Evolutionary conservation across 2,329 filamentous ascomycete species (phyloP).

Genomic region (Monosporascus sp.): DNA sequence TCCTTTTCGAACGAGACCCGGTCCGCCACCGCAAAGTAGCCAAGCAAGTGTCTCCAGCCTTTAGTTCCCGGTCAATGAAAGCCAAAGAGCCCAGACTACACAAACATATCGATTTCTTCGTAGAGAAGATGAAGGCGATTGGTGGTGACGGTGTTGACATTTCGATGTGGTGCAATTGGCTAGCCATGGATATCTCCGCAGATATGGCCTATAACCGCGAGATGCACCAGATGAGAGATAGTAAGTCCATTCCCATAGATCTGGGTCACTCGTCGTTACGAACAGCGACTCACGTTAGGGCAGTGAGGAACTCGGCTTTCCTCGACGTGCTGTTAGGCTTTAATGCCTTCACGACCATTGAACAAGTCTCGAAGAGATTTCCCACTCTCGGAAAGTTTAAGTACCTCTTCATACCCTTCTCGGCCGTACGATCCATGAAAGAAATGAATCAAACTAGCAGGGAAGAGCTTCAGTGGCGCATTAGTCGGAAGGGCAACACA

Average conservation of each 20-base stretch:
- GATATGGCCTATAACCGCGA: constrained; percentile 14
- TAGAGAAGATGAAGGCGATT: constrained; percentile 1
- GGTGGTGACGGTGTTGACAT: neutral
- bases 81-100: constrained; percentile 3
- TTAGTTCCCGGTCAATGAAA: constrained; percentile 2
- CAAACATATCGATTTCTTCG: constrained; percentile 3
- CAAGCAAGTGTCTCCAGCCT: constrained; percentile 2
- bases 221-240: constrained; percentile 13
- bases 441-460: constrained; percentile 7
- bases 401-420: constrained; percentile 6
- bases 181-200: constrained; percentile 14
- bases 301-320: constrained; percentile 3
- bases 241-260: constrained; percentile 1
- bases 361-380: constrained; percentile 4
- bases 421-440: neutral
- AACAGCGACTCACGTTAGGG: neutral
- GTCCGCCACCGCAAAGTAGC: neutral
- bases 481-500: constrained; percentile 7
- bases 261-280: neutral
- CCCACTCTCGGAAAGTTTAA: constrained; percentile 4
- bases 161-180: constrained; percentile 8
- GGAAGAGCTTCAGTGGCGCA: constrained; percentile 6
- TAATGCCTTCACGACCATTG: too few species aligned
- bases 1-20: neutral
- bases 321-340: constrained; percentile 1